Percentiles rank a stretch among this genome's conserved stretches.
These are phyloP conservation scores for Shiraia bambusicola DNA, from an alignment of 2,329 filamentous ascomycete species.

Conservation along the genomic window DNA sequence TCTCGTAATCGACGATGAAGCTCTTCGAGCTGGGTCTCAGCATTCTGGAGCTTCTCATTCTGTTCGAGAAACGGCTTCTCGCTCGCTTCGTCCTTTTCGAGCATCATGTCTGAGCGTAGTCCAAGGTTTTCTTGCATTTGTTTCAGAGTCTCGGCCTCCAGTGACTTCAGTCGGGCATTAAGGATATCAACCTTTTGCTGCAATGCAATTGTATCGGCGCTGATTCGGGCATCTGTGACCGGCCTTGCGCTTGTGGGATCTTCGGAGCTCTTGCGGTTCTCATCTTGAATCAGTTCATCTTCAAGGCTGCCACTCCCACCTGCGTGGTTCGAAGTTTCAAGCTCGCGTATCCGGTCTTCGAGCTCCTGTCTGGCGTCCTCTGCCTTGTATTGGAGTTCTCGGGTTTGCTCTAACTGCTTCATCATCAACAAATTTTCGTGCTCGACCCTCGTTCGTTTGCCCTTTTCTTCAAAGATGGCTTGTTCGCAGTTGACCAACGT, in stretches of 20 bases:
- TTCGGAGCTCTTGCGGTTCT: conserved; percentile 28
- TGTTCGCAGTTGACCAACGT: conserved; percentile 54
- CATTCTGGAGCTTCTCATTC: conserved; percentile 41
- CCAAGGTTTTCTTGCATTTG: conserved; percentile 46
- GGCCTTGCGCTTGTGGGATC: conserved; percentile 19
- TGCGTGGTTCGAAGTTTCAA: conserved; percentile 38
- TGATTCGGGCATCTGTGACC: conserved; percentile 25
- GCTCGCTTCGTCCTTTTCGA: conserved; percentile 37
- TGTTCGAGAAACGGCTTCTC: conserved; percentile 44
- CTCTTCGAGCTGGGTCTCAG: conserved; percentile 39
- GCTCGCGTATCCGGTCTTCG: conserved; percentile 48
- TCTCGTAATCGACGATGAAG: conserved; percentile 38
- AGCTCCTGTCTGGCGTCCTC: conserved; percentile 52
- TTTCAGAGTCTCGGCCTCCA: conserved; percentile 46
- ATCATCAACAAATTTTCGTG: conserved; percentile 51
- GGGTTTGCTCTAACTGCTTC: conserved; percentile 51
- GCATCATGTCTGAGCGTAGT: conserved; percentile 41
- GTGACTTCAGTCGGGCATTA: conserved; percentile 36
- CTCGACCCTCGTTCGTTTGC: conserved; percentile 50
- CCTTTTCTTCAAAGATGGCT: conserved; percentile 54
- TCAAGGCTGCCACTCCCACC: conserved; percentile 41
- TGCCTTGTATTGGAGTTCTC: conserved; percentile 50
- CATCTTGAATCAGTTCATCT: conserved; percentile 43
- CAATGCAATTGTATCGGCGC: conserved; percentile 40
- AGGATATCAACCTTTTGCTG: conserved; percentile 46